Percentiles rank a stretch among this genome's conserved stretches.
These are phyloP conservation scores for Hypoxylon sp. DNA, from an alignment of 2,329 filamentous ascomycete species.

Conservation along the genomic window DNA sequence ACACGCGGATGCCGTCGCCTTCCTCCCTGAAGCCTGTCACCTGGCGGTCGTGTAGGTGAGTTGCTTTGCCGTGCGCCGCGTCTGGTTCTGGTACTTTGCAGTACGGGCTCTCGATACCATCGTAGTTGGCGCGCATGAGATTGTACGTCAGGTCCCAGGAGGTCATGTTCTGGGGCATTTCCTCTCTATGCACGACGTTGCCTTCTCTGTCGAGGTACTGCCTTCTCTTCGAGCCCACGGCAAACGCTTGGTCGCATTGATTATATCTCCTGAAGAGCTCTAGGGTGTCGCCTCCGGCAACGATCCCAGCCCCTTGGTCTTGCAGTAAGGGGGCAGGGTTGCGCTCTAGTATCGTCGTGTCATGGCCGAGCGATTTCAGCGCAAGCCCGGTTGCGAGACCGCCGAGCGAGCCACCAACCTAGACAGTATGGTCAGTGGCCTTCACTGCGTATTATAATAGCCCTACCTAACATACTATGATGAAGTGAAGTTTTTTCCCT, in stretches of 20 bases:
- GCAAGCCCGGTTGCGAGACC: constrained; percentile 51
- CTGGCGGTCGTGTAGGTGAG: constrained; percentile 46
- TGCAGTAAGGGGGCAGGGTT: constrained; percentile 53
- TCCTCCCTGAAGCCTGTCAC: constrained; percentile 43
- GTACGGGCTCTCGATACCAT: constrained; percentile 47
- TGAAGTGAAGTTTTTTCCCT: constrained; percentile 40
- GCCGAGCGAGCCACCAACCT: constrained; percentile 54
- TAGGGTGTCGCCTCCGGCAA: constrained; percentile 54
- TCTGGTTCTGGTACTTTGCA: constrained; percentile 41
- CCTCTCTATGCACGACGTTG: constrained; percentile 45
- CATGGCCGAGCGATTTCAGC: constrained; percentile 52
- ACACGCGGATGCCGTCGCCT: constrained; percentile 42
- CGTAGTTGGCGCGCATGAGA: constrained; percentile 54
- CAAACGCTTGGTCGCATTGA: constrained; percentile 46
- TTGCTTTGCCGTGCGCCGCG: constrained; percentile 42
- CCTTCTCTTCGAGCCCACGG: constrained; percentile 43
- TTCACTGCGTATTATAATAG: background rate
- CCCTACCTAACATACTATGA: constrained; percentile 39
- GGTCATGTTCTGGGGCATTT: constrained; percentile 54
- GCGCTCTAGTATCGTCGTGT: constrained; percentile 55
- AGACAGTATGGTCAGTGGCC: background rate
- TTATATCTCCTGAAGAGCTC: constrained; percentile 53
- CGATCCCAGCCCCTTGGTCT: constrained; percentile 58
- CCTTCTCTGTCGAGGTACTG: constrained; percentile 48
- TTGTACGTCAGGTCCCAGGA: constrained; percentile 58